phyloP scores from a whole-genome alignment of 2,329 filamentous ascomycete species.

The Clonostachys solani region DNA sequence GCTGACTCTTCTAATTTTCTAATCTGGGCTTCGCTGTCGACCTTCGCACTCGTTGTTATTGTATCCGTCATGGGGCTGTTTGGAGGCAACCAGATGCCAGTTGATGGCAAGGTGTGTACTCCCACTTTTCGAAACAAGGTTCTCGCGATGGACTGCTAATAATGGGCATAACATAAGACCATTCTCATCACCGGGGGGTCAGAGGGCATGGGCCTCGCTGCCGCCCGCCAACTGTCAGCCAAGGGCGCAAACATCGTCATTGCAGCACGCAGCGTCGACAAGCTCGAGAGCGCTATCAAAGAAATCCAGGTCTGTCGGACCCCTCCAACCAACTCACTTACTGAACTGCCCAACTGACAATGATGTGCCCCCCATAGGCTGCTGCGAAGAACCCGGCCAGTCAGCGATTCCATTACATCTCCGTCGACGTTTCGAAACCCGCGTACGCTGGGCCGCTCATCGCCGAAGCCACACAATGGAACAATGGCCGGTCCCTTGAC shows the following conservation, averaged over 20 bases:
- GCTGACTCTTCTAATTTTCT: no score
- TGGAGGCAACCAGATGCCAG: conserved; percentile 68
- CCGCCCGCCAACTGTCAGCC: conserved; percentile 68
- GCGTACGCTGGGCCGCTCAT: conserved; percentile 69
- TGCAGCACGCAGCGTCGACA: conserved; percentile 71
- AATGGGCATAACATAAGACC: conserved; percentile 52
- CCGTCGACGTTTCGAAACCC: conserved; percentile 72
- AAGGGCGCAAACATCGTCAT: conserved; percentile 87
- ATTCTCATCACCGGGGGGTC: conserved; percentile 81
- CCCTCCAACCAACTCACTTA: conserved; percentile 1
- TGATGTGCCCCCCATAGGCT: conserved; percentile 33
- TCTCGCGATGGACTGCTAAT: conserved; percentile 2
- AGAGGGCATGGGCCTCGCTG: conserved; percentile 82
- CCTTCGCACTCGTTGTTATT: conserved; percentile 25
- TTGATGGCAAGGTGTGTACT: conserved; percentile 70
- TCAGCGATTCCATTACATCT: conserved; percentile 81
- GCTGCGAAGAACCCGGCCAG: conserved; percentile 58
- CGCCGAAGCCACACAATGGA: conserved; percentile 72
- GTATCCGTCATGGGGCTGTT: conserved; percentile 63
- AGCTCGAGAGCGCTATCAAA: conserved; percentile 67
- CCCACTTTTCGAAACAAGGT: neutral
- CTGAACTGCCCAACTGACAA: neutral
- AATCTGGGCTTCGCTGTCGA: conserved; percentile 6
- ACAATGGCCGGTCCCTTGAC: conserved; percentile 68
- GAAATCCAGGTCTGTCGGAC: conserved; percentile 52